A percentile compares a stretch with the other conserved stretches of the same genome.
phyloP scores from a whole-genome alignment of 2,329 filamentous ascomycete species.

The Ceratocystis albifundus region DNA sequence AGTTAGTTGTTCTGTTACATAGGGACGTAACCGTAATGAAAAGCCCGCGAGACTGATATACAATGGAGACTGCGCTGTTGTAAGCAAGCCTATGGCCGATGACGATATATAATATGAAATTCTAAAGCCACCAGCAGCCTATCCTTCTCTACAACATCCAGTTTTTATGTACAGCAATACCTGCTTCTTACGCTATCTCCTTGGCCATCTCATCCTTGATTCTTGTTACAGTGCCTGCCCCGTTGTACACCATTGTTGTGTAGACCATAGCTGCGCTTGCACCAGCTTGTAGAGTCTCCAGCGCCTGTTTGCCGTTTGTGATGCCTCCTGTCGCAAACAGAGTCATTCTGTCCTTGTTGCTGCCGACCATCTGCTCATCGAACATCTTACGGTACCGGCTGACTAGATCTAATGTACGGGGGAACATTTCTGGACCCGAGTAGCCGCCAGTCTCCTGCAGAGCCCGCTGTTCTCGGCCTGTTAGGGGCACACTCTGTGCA shows the following conservation, averaged over 20 bases:
- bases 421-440: constrained; percentile 81
- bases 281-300: constrained; percentile 72
- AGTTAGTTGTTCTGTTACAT: too few relatives aligned
- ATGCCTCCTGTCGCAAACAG: constrained; percentile 93
- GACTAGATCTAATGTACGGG: constrained; percentile 66
- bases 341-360: constrained; percentile 49
- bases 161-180: background rate
- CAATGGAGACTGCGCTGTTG: background rate
- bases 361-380: constrained; percentile 36
- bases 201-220: constrained; percentile 53
- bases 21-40: too few relatives aligned
- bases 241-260: constrained; percentile 58
- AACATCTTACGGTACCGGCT: constrained; percentile 63
- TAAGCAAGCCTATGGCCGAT: background rate
- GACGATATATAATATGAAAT: background rate
- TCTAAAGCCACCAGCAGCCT: background rate
- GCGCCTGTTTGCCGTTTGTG: constrained; percentile 72
- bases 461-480: constrained; percentile 52
- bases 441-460: constrained; percentile 75
- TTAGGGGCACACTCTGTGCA: constrained; percentile 54
- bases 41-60: too few relatives aligned
- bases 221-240: constrained; percentile 51
- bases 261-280: constrained; percentile 88
- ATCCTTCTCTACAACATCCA: constrained; percentile 1
- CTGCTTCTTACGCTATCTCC: constrained; percentile 28